phyloP scores from a whole-genome alignment of 1,139 yeast species.

The Chernovozyma sophiae-reginae region DNA sequence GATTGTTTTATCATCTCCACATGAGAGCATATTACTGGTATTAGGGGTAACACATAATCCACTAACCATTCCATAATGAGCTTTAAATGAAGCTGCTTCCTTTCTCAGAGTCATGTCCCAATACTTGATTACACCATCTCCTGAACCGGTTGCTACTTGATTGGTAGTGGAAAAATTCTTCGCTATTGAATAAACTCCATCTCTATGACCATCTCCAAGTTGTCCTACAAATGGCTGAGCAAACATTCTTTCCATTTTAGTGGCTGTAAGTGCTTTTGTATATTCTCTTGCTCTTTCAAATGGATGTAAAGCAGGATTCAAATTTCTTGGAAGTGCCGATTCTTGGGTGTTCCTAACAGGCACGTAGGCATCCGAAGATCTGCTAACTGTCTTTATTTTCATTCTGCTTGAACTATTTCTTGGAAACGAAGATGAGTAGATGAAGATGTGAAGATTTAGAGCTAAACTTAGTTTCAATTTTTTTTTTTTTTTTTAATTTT shows the following conservation, averaged over 20 bases:
- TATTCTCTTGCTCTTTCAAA: constrained; percentile 97
- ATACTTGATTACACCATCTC: constrained; percentile 90
- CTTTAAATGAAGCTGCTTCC: constrained; percentile 74
- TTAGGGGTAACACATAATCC: constrained; percentile 80
- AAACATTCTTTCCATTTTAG: constrained; percentile 92
- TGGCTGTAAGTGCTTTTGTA: constrained; percentile 90
- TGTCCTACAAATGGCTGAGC: constrained; percentile 98
- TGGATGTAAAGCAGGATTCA: constrained; percentile 94
- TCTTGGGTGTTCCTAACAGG: constrained; percentile 91
- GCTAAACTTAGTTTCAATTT: no score
- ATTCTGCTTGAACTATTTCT: no score
- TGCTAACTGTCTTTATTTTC: constrained; percentile 88
- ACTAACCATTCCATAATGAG: constrained; percentile 86
- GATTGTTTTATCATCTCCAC: constrained; percentile 88
- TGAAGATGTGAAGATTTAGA: no score
- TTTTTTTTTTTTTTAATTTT: neutral
- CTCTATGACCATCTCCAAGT: constrained; percentile 90
- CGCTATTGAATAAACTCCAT: constrained; percentile 90
- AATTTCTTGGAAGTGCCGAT: constrained; percentile 79
- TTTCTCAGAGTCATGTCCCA: constrained; percentile 81
- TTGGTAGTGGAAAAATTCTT: constrained; percentile 68
- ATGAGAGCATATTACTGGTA: constrained; percentile 60
- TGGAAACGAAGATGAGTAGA: no score
- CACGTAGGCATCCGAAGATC: constrained; percentile 87
- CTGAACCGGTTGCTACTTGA: constrained; percentile 86